Percentiles rank a stretch among this genome's conserved stretches.
Conservation (phyloP, 2,329 filamentous ascomycete species). For the Dactylellina parvicollis region DNA sequence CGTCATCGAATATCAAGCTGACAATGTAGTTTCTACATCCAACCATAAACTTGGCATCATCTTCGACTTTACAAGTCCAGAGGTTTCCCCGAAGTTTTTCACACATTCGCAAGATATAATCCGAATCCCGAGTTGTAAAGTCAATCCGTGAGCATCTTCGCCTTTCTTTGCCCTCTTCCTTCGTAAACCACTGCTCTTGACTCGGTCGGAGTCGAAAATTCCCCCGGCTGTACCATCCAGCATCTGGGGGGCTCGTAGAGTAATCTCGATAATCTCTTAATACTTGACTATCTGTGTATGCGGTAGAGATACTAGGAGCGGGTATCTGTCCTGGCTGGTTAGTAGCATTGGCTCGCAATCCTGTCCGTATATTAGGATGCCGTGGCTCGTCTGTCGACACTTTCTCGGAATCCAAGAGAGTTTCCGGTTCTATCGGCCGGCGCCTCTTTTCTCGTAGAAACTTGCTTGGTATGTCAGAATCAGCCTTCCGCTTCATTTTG, state of each 20-base stretch:
- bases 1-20: constrained; percentile 36
- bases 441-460: constrained; percentile 9
- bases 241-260: constrained; percentile 13
- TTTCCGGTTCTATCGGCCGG: not conserved
- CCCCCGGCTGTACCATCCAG: constrained; percentile 4
- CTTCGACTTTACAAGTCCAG: constrained; percentile 35
- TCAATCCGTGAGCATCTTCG: constrained; percentile 36
- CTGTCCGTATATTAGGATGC: not conserved
- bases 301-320: not conserved
- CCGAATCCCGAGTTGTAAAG: constrained; percentile 15
- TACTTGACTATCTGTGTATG: not conserved
- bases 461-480: not conserved
- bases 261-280: constrained; percentile 15
- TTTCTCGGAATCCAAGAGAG: not conserved
- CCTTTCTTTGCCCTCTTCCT: constrained; percentile 29
- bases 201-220: constrained; percentile 13
- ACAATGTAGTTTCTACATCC: constrained; percentile 50
- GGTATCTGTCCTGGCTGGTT: not conserved
- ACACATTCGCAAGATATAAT: constrained; percentile 31
- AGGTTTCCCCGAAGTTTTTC: constrained; percentile 29
- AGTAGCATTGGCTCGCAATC: not conserved
- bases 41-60: constrained; percentile 15
- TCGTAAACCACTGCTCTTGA: not conserved
- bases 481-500: not conserved
- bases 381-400: not conserved